Conservation (phyloP, 2,329 filamentous ascomycete species). For the Fusarium sublunatum region DNA sequence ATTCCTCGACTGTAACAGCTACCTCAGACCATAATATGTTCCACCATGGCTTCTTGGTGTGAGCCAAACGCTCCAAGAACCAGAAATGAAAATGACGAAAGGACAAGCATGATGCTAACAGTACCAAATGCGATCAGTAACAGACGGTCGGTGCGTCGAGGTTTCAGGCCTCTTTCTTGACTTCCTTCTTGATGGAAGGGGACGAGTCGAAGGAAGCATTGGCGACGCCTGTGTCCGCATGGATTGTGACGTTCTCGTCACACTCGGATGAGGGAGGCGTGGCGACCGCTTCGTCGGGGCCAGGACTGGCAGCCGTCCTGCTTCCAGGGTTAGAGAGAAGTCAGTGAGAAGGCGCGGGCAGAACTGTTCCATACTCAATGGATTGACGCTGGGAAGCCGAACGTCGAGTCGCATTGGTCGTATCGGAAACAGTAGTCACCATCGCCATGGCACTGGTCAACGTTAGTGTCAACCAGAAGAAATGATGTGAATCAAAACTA, state of each 20-base stretch:
- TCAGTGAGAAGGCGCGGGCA: constrained; percentile 40
- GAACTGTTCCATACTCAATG: constrained; percentile 51
- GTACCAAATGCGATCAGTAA: constrained; percentile 2
- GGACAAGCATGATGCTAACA: constrained; percentile 7
- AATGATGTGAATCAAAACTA: constrained; percentile 18
- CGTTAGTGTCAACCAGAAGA: constrained; percentile 8
- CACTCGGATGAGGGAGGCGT: constrained; percentile 60
- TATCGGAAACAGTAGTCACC: constrained; percentile 21
- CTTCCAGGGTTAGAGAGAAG: constrained; percentile 50
- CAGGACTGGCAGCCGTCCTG: constrained; percentile 56
- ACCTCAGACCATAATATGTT: constrained; percentile 54
- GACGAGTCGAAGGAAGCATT: constrained; percentile 60
- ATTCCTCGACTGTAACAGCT: constrained; percentile 50
- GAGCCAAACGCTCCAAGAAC: constrained; percentile 39
- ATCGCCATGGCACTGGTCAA: constrained; percentile 16
- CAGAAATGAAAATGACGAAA: constrained; percentile 21
- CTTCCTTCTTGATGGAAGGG: constrained; percentile 58
- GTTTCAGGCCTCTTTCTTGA: constrained; percentile 46
- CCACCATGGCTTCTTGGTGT: constrained; percentile 43
- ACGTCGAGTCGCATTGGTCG: constrained; percentile 41
- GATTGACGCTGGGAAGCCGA: constrained; percentile 50
- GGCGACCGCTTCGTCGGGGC: constrained; percentile 53
- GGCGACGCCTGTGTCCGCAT: constrained; percentile 60
- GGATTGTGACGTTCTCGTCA: constrained; percentile 67
- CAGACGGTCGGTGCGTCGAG: background rate